Conservation (phyloP, 257 asterid species). For the Voacanga thouarsii region DNA sequence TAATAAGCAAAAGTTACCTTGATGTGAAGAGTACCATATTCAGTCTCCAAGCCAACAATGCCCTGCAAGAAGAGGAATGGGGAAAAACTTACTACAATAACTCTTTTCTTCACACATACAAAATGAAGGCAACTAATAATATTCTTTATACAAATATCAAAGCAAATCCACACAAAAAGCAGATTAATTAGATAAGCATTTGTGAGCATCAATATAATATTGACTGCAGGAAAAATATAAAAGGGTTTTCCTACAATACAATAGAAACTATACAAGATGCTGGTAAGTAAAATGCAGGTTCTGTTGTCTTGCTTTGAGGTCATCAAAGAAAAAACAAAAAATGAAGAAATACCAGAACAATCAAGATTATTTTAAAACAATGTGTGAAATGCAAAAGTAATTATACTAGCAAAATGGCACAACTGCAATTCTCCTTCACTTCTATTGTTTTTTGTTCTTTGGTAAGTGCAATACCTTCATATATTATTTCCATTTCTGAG, state of each 20-base stretch:
- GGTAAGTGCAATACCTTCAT: background rate
- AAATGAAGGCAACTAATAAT: background rate
- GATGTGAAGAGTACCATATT: conserved; percentile 75
- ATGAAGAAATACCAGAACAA: background rate
- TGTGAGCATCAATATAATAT: background rate
- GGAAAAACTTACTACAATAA: background rate
- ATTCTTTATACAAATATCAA: background rate
- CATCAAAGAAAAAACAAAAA: background rate
- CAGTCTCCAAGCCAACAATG: conserved; percentile 74
- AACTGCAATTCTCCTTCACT: background rate
- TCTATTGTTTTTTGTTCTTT: background rate
- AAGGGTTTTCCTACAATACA: background rate
- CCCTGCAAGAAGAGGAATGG: conserved; percentile 51
- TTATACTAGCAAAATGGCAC: background rate
- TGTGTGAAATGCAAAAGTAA: background rate
- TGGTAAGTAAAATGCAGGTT: background rate
- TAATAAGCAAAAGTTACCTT: conserved; percentile 48
- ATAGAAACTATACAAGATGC: background rate
- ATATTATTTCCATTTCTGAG: background rate
- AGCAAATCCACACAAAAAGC: background rate
- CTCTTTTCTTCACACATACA: background rate
- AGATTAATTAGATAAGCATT: conserved; percentile 1
- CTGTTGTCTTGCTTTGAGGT: background rate
- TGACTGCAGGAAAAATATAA: background rate
- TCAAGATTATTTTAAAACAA: background rate